These are phyloP conservation scores for Naganishia liquefaciens DNA, from an alignment of 1,284 basidiomycete genomes.

Conservation along the genomic window DNA sequence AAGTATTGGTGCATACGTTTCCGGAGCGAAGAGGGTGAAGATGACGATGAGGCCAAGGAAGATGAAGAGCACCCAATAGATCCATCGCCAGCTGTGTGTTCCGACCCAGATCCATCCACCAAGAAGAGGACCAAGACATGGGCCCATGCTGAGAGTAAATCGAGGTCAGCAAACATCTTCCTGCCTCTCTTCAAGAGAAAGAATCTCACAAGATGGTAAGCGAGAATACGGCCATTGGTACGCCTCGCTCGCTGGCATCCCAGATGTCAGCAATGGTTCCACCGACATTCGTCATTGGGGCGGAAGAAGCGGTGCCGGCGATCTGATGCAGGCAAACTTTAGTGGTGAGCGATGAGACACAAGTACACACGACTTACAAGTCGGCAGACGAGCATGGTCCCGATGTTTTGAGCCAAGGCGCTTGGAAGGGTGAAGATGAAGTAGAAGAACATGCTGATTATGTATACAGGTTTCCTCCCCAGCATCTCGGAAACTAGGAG, in stretches of 20 bases:
- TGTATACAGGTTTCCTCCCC: conserved; percentile 52
- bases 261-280: conserved; percentile 57
- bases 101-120: conserved; percentile 51
- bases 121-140: conserved; percentile 53
- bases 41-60: conserved; percentile 46
- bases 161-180: conserved; percentile 35
- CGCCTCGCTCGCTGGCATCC: conserved; percentile 52
- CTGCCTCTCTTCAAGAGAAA: not conserved
- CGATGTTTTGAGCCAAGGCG: conserved; percentile 55
- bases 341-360: not conserved
- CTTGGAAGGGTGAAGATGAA: conserved; percentile 53
- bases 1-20: conserved; percentile 53
- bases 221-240: conserved; percentile 56
- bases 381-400: conserved; percentile 55
- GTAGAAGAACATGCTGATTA: conserved; percentile 53
- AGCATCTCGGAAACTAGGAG: conserved; percentile 48
- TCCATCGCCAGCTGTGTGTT: conserved; percentile 53
- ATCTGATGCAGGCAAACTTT: conserved; percentile 35
- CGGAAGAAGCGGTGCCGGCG: conserved; percentile 55
- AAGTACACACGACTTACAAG: conserved; percentile 36
- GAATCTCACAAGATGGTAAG: conserved; percentile 20
- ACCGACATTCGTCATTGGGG: conserved; percentile 57
- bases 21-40: conserved; percentile 49
- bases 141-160: conserved; percentile 50
- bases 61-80: conserved; percentile 55